These are phyloP conservation scores for Lichtheimia corymbifera DNA, from an alignment of 371 early-diverging fungal species.

Conservation along the genomic window DNA sequence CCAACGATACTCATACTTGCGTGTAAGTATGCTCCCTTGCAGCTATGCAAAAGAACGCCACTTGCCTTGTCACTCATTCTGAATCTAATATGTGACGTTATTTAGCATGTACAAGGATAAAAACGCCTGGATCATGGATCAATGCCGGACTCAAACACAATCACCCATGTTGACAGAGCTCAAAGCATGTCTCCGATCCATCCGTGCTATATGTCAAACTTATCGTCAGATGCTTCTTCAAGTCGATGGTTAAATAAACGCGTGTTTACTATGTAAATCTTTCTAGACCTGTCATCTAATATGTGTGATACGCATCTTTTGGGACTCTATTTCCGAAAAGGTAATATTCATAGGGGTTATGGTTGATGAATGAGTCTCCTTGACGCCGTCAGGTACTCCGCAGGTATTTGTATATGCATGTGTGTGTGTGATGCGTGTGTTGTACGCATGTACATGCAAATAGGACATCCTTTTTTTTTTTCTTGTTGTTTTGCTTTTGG, in stretches of 20 bases:
- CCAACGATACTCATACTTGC: conserved; percentile 6
- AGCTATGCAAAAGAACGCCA: not conserved
- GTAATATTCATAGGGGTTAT: conserved; percentile 1
- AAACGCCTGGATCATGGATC: conserved; percentile 30
- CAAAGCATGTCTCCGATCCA: conserved; percentile 23
- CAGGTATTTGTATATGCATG: not conserved
- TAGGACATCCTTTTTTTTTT: conserved; percentile 10
- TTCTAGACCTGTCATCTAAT: too few relatives aligned
- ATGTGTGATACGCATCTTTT: too few relatives aligned
- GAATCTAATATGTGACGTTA: not conserved
- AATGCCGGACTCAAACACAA: conserved; percentile 42
- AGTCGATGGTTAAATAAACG: conserved; percentile 11
- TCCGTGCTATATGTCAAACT: conserved; percentile 33
- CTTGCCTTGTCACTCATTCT: not conserved
- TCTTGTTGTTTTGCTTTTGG: conserved; percentile 11
- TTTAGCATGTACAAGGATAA: conserved; percentile 47
- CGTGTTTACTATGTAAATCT: too few relatives aligned
- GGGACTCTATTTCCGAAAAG: not conserved
- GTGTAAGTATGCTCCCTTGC: conserved; percentile 3
- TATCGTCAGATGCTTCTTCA: conserved; percentile 40
- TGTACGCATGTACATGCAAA: not conserved
- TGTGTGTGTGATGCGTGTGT: conserved; percentile 1
- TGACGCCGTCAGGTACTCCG: not conserved
- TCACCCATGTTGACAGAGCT: conserved; percentile 45
- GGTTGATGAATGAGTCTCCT: not conserved